Evolutionary conservation across 257 asterid genomes (phyloP), one percentile per base, ranked within the genome.

Genomic region (Nicotiana attenuata): DNA sequence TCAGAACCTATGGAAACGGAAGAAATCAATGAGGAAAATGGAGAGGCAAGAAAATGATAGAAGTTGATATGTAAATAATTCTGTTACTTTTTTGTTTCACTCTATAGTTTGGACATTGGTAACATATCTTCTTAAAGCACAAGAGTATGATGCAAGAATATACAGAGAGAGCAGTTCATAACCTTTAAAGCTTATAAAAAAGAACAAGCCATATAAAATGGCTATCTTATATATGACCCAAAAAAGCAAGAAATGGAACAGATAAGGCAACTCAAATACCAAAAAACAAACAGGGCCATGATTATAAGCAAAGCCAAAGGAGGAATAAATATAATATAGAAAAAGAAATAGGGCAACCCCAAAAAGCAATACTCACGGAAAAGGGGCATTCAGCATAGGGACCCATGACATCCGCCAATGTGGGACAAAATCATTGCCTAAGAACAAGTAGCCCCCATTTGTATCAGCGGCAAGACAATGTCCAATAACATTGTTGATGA

Each of bases 341-440:
- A 75, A 47, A 16, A 55, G 35, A 53, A 56, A 20, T 1, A 77
- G 22, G 59, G 77, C 38, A 79, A 61, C 69, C 24, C 47, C 31
- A 75, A 65, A 75, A 86, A 75, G 14, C 57, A 17, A 22, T 68
- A 87, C 91, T 91, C 85, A 90, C 97, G 81, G 79, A 76, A 83
- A 84, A 81, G 88, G 87, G 86, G 68, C 83, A 61, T 82, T 88
- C 81, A 91, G 90, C 95, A 92, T 91, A 1, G 97, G 88, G 63
- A 86, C 88, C 99, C 97, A 93, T 13, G 82, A 78, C 81, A 95
- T 91, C 80, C 91, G 93, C 38, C 93, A 83, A 26, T 86, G 81
- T 20, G 95, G 97, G 79, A 93, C 93, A 86, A 89, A 86, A 81
- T 90, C 97, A 83, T 90, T 87, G 80, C 97, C 97, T 19, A 93